Conservation (phyloP, 176 grass and related monocot species). For the Aegilops speltoides region DNA sequence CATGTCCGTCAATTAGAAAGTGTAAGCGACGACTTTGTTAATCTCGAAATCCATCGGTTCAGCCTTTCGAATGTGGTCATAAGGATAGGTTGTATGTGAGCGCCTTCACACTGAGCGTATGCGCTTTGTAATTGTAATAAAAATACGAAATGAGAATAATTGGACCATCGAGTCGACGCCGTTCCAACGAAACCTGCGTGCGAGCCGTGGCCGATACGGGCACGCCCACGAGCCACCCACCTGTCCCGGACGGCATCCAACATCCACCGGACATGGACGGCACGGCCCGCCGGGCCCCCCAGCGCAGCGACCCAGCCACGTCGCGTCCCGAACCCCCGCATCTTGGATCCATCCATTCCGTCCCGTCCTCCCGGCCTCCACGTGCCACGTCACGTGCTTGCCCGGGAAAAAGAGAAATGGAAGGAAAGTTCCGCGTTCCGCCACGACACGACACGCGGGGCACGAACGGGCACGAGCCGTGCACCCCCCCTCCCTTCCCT, state of each 20-base stretch:
- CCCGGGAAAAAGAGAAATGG: neutral
- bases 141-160: neutral
- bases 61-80: too few relatives aligned
- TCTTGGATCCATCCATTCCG: neutral
- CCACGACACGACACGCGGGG: neutral
- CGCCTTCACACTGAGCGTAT: too few relatives aligned
- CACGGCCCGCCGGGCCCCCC: neutral
- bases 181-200: neutral
- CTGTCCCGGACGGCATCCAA: neutral
- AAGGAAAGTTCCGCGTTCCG: neutral
- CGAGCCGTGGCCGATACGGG: neutral
- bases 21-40: too few relatives aligned
- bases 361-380: neutral
- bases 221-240: slow-evolving; percentile 2
- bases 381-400: slow-evolving; percentile 32
- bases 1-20: too few relatives aligned
- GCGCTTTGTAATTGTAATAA: too few relatives aligned
- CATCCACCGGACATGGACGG: neutral
- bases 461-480: neutral
- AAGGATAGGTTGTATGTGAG: too few relatives aligned
- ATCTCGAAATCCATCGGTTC: too few relatives aligned
- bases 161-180: neutral
- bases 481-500: neutral
- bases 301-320: neutral
- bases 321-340: neutral